Evolutionary conservation across 2,329 filamentous ascomycete species (phyloP), one percentile per base, ranked within the genome.

Genomic region (Penicillium palitans): DNA sequence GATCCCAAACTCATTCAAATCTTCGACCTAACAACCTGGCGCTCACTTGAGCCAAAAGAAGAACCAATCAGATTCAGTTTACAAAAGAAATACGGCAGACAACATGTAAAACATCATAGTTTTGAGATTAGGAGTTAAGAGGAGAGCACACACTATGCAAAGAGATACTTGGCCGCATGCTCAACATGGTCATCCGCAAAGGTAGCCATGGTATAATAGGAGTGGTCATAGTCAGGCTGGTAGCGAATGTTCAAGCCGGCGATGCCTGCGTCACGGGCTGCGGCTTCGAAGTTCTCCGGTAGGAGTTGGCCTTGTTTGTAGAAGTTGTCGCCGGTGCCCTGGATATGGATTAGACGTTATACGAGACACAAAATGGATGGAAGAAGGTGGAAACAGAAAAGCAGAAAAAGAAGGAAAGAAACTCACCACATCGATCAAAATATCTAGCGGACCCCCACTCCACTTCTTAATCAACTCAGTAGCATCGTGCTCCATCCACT

Each of bases 251-350:
- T 85, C 62, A 97, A 79, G 10, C 89, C 90, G 59, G 81, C 79
- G 52, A 91, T 82, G 21, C 91, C 91, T 27, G 86, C 84, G 65
- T 89, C 87, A 78, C 90, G 87, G 59, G 88, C 91, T 13, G 90
- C 93, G 69, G 86, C 83, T 65, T 89, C 85, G 53, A 99, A 87
- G 77, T 98, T 98, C 83, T 99, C 95, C 0, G 93, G 95, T 42
- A 98, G 83, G 57, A 99, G 82, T 78, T 99, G 95, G 47, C 87
- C 86, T 75, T 96, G 87, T 81, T 96, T 93, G 80, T 98, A 98
- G 77, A 98, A 99, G 78, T 93, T 91, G 81, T 99, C 95, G 25
- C 86, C 91, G 4, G 92, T 96, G 42, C 95, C 95, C 88, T 90
- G 46, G 2, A 55, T 9, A 45, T 44, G 8, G 24, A 59, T 27